Evolutionary conservation across 306 rosid species (phyloP).

Genomic region (Ormosia semicastrata): DNA sequence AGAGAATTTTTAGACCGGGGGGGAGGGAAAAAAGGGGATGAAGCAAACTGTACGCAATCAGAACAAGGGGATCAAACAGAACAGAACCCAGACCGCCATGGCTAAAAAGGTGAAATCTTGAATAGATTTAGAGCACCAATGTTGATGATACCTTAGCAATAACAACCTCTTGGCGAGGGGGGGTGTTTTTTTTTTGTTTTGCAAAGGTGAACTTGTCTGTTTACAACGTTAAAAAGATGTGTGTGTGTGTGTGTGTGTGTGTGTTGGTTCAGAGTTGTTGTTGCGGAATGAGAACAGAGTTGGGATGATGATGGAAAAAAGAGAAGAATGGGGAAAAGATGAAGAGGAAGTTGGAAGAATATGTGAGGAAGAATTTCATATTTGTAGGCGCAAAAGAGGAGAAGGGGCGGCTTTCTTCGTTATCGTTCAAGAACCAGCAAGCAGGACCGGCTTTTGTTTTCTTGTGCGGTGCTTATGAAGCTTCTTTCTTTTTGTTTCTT

Average conservation of each 20-base stretch:
- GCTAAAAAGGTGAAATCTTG: neutral
- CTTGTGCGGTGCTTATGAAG: slow-evolving; percentile 50
- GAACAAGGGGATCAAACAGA: slow-evolving; percentile 40
- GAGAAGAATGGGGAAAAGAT: slow-evolving; percentile 25
- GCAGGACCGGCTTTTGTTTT: slow-evolving; percentile 53
- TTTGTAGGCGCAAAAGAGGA: slow-evolving; percentile 50
- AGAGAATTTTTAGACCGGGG: neutral
- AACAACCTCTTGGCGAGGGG: neutral
- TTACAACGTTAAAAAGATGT: slow-evolving; percentile 27
- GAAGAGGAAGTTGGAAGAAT: slow-evolving; percentile 43
- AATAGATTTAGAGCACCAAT: slow-evolving; percentile 11
- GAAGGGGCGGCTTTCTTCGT: slow-evolving; percentile 42
- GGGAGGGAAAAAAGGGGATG: neutral
- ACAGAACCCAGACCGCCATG: slow-evolving; percentile 35
- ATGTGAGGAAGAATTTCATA: slow-evolving; percentile 41
- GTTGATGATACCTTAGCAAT: slow-evolving; percentile 34
- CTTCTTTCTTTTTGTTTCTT: slow-evolving; percentile 40
- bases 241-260: neutral
- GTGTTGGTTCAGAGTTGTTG: neutral
- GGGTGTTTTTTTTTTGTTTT: neutral
- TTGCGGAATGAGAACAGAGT: slow-evolving; percentile 23
- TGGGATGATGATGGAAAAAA: slow-evolving; percentile 1
- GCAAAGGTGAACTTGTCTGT: neutral
- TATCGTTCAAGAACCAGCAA: slow-evolving; percentile 43
- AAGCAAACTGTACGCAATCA: slow-evolving; percentile 22